These are phyloP conservation scores for Oldenlandia corymbosa DNA, from an alignment of 257 asterid species.

Conservation along the genomic window DNA sequence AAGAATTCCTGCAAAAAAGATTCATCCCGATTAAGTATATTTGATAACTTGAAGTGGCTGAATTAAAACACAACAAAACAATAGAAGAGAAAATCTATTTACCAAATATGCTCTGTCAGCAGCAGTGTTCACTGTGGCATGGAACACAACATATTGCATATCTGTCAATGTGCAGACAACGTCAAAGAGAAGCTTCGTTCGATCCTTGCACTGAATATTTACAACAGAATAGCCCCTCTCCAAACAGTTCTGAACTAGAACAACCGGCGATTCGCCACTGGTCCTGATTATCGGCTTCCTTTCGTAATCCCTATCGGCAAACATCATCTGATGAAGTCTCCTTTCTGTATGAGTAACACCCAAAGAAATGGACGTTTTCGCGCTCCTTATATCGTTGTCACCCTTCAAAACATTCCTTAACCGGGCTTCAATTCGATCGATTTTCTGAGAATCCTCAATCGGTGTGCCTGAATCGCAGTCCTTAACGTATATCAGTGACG, in stretches of 20 bases:
- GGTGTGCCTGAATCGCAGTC: slow-evolving; percentile 68
- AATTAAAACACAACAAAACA: neutral
- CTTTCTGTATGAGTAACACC: slow-evolving; percentile 79
- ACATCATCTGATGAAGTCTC: slow-evolving; percentile 99
- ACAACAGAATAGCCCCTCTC: slow-evolving; percentile 86
- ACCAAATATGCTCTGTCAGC: slow-evolving; percentile 69
- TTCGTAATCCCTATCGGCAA: slow-evolving; percentile 84
- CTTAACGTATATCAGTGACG: slow-evolving; percentile 62
- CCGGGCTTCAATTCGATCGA: slow-evolving; percentile 51
- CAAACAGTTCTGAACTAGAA: slow-evolving; percentile 65
- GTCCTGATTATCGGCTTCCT: slow-evolving; percentile 38
- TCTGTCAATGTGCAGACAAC: slow-evolving; percentile 89
- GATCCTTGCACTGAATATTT: slow-evolving; percentile 70
- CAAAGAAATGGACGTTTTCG: slow-evolving; percentile 60
- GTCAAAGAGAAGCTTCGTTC: slow-evolving; percentile 82
- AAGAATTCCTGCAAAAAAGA: slow-evolving; percentile 73
- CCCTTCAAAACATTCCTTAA: slow-evolving; percentile 82
- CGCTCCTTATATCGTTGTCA: slow-evolving; percentile 76
- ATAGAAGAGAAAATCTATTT: slow-evolving; percentile 10
- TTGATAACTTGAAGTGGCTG: neutral
- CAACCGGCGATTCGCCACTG: slow-evolving; percentile 39
- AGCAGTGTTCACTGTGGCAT: slow-evolving; percentile 68
- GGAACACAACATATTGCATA: slow-evolving; percentile 85
- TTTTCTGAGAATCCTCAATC: slow-evolving; percentile 54
- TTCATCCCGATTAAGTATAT: slow-evolving; percentile 3